Evolutionary conservation across 2,329 filamentous ascomycete genomes (phyloP), one percentile per base, ranked within the genome.

Genomic region (Aspergillus aculeatinus): DNA sequence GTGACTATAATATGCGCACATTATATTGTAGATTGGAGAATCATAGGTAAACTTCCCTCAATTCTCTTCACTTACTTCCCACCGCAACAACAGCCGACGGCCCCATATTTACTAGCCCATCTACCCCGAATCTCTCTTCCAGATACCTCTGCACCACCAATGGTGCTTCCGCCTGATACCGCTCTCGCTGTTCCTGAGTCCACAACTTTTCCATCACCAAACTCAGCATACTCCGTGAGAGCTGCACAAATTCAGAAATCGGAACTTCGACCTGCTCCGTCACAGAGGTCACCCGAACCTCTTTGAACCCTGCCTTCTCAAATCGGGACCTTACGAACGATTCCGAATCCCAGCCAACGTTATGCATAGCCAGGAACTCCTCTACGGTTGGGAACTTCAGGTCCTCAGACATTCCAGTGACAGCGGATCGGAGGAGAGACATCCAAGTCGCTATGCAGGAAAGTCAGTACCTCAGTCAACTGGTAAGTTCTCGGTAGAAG

Each of bases 71-170:
- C 59, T 75, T 76, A 51, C 62, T 66, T 23, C 67, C 72, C 16
- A 67, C 71, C 2, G 71, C 69, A 48, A 76, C 49, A 58, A 75
- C 65, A 7, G 73, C 73, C 25, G 64, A 59, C 63, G 69, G 71
- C 16, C 68, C 62, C 57, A 69, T 61, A 4, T 60, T 54, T 33
- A 74, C 59, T 3, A 65, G 59, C 9, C 62, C 71, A 35, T 64
- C 58, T 27, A 62, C 63, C 10, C 66, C 70, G 44, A 67, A 73
- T 7, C 48, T 63, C 19, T 64, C 63, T 27, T 70, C 65, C 48
- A 72, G 14, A 42, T 69, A 71, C 49, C 61, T 66, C 60, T 55
- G 61, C 31, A 74, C 39, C 2, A 64, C 70, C 14, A 60, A 60
- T 6, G 58, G 55, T 27, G 69, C 51, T 35, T 71, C 67, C 2